A percentile compares a stretch with the other conserved stretches of the same genome.
These are phyloP conservation scores for Kwoniella newhampshirensis DNA, from an alignment of 768 basidiomycete genomes.

Conservation along the genomic window DNA sequence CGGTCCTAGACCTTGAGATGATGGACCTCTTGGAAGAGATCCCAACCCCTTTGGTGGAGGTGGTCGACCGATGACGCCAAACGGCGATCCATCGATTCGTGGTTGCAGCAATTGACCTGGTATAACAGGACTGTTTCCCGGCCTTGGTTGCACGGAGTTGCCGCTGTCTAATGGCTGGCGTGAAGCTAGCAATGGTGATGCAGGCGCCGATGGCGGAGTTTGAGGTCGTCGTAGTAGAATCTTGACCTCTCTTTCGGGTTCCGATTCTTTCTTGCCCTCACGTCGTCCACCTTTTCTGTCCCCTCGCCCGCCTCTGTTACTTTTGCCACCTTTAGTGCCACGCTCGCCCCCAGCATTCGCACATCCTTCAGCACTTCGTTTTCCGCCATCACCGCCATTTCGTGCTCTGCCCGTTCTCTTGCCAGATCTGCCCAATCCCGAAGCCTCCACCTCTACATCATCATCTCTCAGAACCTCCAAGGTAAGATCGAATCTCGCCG, in stretches of 20 bases:
- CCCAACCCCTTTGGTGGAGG: slow-evolving; percentile 1
- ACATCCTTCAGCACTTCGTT: neutral
- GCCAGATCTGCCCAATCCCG: slow-evolving; percentile 10
- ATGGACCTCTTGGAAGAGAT: neutral
- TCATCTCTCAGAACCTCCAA: slow-evolving; percentile 44
- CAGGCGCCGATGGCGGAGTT: slow-evolving; percentile 1
- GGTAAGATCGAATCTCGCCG: slow-evolving; percentile 39
- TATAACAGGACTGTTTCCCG: slow-evolving; percentile 16
- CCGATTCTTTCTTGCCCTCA: slow-evolving; percentile 2
- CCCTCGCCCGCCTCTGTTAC: slow-evolving; percentile 10
- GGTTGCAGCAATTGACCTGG: slow-evolving; percentile 14
- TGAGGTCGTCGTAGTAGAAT: slow-evolving; percentile 37
- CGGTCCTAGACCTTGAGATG: slow-evolving; percentile 2
- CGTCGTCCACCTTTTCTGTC: slow-evolving; percentile 8
- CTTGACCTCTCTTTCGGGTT: slow-evolving; percentile 35
- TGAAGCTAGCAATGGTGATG: neutral
- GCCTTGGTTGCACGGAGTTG: slow-evolving; percentile 5
- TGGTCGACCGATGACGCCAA: slow-evolving; percentile 7
- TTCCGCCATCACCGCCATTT: slow-evolving; percentile 20
- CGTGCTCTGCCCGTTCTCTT: slow-evolving; percentile 11
- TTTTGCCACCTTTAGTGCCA: neutral
- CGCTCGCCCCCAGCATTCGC: neutral
- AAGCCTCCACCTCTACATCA: slow-evolving; percentile 32
- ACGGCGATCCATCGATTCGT: neutral
- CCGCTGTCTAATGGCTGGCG: slow-evolving; percentile 9